phyloP scores from a whole-genome alignment of 305 asterid species.

The Euphrasia arctica region DNA sequence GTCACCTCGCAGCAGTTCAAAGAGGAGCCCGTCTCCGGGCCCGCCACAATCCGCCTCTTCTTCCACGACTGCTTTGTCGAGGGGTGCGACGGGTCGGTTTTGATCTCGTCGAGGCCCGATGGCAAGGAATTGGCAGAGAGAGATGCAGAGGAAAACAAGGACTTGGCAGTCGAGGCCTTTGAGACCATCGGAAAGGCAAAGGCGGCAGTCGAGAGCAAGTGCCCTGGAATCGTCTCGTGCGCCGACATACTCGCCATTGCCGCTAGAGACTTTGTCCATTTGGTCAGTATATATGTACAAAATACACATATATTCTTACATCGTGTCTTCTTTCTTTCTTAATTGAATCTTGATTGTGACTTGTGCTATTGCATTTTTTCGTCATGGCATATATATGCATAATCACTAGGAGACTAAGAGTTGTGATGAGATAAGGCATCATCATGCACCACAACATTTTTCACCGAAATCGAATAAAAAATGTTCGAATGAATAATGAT shows the following conservation, averaged over 20 bases:
- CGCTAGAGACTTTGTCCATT: constrained; percentile 86
- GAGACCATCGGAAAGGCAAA: constrained; percentile 68
- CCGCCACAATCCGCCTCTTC: constrained; percentile 96
- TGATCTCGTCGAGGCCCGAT: constrained; percentile 58
- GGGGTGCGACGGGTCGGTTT: constrained; percentile 93
- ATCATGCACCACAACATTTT: too few species aligned
- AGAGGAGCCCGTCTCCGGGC: constrained; percentile 71
- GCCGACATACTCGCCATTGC: constrained; percentile 95
- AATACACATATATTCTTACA: neutral
- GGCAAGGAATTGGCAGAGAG: constrained; percentile 65
- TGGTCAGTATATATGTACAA: constrained; percentile 63
- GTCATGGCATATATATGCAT: neutral
- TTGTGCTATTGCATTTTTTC: constrained; percentile 1
- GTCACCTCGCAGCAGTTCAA: constrained; percentile 70
- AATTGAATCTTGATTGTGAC: constrained; percentile 28
- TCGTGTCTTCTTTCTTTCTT: constrained; percentile 1
- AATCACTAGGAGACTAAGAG: too few species aligned
- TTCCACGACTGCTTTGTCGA: constrained; percentile 96
- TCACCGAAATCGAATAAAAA: too few species aligned
- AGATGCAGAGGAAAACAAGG: constrained; percentile 87
- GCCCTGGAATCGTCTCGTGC: constrained; percentile 92
- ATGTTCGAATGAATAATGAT: too few species aligned
- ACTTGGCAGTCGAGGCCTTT: constrained; percentile 67
- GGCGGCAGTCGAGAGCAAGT: constrained; percentile 72
- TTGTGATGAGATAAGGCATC: too few species aligned